Evolutionary conservation across 106 monocot species (phyloP), one percentile per base, ranked within the genome.

Genomic region (Acanthochlamys bracteata): DNA sequence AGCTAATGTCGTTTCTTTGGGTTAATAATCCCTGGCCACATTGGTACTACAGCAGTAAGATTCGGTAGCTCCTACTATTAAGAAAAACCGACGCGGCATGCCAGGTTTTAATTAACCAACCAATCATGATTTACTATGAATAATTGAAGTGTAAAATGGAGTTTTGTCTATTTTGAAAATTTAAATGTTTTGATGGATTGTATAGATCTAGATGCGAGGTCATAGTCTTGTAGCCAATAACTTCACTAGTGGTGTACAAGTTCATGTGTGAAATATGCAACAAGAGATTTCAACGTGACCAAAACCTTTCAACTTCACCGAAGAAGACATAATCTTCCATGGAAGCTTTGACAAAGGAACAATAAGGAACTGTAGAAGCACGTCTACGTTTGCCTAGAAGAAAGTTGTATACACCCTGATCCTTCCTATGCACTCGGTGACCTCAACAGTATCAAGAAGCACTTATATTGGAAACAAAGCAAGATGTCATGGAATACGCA

Each of bases 181-280:
- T n/a, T n/a, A n/a, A n/a, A n/a, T n/a, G n/a, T n/a, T n/a, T n/a
- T n/a, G n/a, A n/a, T n/a, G n/a, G n/a, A n/a, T n/a, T n/a, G n/a
- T 41, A 7, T 25, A 85, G 85, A 85, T 81, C 85, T 81, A 61
- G 69, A 78, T 12, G 80, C 80, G 80, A 80, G 64, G 80, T 84
- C 67, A 77, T 84, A 23, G 77, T 74, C 25, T 69, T 85, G 64
- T 85, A 81, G 55, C 85, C 85, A 62, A 75, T 56, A 64, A 79
- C 75, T n/a, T 57, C 82, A 39, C 19, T 86, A 66, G 85, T 78
- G 46, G 82, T 81, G 57, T 82, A 85, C 60, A 41, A 80, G 41
- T 85, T 85, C 56, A 80, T 85, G 24, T 85, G 85, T 52, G 85
- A 85, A 73, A 80, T 84, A 60, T 84, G 84, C 79, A 80, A 80